phyloP scores from a whole-genome alignment of 768 basidiomycete genomes.

The Hypholoma sublateritium region DNA sequence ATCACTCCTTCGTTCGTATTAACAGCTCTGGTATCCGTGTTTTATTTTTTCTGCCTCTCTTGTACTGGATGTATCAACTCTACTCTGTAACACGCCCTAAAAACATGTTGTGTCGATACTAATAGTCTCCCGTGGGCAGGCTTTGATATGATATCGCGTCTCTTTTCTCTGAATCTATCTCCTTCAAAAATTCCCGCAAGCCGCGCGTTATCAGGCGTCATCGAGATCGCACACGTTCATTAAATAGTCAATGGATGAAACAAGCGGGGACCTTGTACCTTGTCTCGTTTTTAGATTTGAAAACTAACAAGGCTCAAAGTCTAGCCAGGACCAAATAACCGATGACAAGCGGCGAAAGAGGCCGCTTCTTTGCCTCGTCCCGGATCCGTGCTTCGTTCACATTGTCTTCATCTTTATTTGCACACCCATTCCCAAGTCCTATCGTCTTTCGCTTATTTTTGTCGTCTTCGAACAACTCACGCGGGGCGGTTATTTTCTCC shows the following conservation, averaged over 20 bases:
- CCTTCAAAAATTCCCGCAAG: not conserved
- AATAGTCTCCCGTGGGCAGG: not conserved
- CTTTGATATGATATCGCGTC: not conserved
- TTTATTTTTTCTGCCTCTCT: conserved; percentile 13
- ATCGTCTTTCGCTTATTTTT: not conserved
- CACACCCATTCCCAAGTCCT: not conserved
- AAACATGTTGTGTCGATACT: conserved; percentile 13
- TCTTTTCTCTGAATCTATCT: not conserved
- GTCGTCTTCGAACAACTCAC: not conserved
- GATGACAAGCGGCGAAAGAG: no score
- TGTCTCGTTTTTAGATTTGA: no score
- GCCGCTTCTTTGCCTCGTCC: no score
- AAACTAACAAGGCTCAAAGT: no score
- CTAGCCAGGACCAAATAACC: no score
- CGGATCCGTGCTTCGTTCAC: no score
- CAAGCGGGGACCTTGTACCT: no score
- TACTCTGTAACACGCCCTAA: conserved; percentile 19
- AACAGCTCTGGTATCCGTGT: conserved; percentile 12
- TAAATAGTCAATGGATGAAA: no score
- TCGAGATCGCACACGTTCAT: no score
- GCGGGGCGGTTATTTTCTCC: not conserved
- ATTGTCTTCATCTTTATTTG: not conserved
- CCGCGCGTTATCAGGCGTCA: no score
- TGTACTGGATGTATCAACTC: conserved; percentile 36
- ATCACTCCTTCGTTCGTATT: conserved; percentile 16